Evolutionary conservation across 2,329 filamentous ascomycete genomes (phyloP).

Genomic region (Phyllosticta capitalensis): DNA sequence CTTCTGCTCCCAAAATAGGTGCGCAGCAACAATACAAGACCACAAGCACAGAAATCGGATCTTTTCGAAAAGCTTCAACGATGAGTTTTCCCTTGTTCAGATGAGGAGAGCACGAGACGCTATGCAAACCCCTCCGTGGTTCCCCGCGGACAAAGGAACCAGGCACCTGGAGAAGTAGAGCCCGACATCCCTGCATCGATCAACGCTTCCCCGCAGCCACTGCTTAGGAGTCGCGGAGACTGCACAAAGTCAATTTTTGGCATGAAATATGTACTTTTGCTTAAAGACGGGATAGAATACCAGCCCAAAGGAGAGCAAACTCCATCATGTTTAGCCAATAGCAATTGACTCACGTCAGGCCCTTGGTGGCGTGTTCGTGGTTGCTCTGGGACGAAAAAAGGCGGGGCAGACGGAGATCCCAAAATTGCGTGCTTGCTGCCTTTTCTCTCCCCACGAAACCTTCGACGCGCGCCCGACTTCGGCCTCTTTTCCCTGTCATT

Average conservation of each 20-base stretch:
- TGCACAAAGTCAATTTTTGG: not conserved
- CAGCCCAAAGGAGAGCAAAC: not conserved
- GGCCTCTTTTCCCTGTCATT: not conserved
- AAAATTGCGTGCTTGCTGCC: conserved; percentile 9
- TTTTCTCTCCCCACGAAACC: not conserved
- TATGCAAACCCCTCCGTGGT: too few relatives aligned
- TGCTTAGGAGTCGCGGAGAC: not conserved
- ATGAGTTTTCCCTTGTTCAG: too few relatives aligned
- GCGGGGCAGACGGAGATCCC: not conserved
- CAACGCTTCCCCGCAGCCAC: too few relatives aligned
- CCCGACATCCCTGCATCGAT: too few relatives aligned
- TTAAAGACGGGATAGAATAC: not conserved
- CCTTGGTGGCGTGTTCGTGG: not conserved
- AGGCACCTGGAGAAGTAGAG: too few relatives aligned
- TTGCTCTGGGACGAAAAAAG: not conserved
- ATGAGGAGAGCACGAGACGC: too few relatives aligned
- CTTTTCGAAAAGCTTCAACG: not conserved
- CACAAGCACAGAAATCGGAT: not conserved
- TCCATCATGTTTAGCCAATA: not conserved
- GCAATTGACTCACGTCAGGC: not conserved
- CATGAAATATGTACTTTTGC: not conserved
- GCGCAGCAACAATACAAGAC: not conserved
- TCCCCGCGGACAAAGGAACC: too few relatives aligned
- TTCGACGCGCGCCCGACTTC: not conserved
- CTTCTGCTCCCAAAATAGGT: not conserved